Percentiles rank a stretch among this genome's conserved stretches.
phyloP scores from a whole-genome alignment of 805 yeast genomes.

The Candida awuae region DNA sequence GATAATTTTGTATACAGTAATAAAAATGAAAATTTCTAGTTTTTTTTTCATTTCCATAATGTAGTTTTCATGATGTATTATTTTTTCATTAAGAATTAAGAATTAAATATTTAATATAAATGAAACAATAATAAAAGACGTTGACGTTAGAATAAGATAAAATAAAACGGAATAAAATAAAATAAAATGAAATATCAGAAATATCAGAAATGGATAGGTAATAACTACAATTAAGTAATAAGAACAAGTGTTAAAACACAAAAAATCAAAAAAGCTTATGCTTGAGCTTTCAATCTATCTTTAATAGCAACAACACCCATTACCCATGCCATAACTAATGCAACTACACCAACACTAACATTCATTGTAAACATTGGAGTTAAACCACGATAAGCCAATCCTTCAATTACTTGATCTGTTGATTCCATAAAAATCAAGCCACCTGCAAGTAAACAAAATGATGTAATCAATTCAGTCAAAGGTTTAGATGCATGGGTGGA shows the following conservation, averaged over 20 bases:
- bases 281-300: conserved; percentile 35
- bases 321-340: conserved; percentile 83
- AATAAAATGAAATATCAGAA: background rate
- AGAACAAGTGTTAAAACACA: background rate
- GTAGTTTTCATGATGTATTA: no score
- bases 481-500: conserved; percentile 55
- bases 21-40: background rate
- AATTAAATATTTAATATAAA: no score
- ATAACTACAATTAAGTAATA: background rate
- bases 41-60: background rate
- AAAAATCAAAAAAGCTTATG: conserved; percentile 7
- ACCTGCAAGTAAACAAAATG: conserved; percentile 78
- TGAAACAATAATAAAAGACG: no score
- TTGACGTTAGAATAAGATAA: background rate
- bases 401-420: conserved; percentile 76
- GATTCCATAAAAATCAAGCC: conserved; percentile 91
- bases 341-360: conserved; percentile 69
- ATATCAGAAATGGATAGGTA: no score
- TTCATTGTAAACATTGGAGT: conserved; percentile 89
- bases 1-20: background rate
- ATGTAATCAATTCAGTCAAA: conserved; percentile 72
- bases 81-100: no score
- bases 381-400: conserved; percentile 72
- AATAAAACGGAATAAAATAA: background rate
- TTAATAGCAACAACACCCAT: conserved; percentile 61